A percentile compares a stretch with the other conserved stretches of the same genome.
These are phyloP conservation scores for Oidium heveae DNA, from an alignment of 2,329 filamentous ascomycete species.

Conservation along the genomic window DNA sequence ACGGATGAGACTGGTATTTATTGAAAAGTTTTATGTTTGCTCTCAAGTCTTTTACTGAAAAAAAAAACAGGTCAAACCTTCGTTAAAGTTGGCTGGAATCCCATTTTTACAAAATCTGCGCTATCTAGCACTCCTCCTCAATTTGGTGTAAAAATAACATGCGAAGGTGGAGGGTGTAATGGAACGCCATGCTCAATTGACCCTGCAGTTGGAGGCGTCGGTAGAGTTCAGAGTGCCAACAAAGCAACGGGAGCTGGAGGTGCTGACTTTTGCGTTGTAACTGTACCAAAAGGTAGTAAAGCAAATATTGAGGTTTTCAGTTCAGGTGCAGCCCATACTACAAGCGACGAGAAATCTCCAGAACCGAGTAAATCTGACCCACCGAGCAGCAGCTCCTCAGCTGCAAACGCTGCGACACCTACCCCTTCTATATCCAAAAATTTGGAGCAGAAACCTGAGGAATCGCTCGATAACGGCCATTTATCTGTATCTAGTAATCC, in stretches of 20 bases:
- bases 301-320: constrained; percentile 41
- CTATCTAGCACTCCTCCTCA: constrained; percentile 31
- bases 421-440: too few relatives aligned
- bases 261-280: constrained; percentile 51
- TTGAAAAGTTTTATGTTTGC: too few relatives aligned
- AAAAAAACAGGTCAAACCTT: constrained; percentile 31
- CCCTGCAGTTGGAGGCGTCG: constrained; percentile 27
- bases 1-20: too few relatives aligned
- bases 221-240: constrained; percentile 30
- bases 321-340: too few relatives aligned
- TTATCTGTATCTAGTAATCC: too few relatives aligned
- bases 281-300: constrained; percentile 36
- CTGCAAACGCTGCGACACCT: too few relatives aligned
- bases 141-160: constrained; percentile 47
- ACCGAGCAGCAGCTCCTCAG: too few relatives aligned
- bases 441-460: too few relatives aligned
- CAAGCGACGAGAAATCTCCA: too few relatives aligned
- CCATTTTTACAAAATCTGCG: constrained; percentile 34
- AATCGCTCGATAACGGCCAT: too few relatives aligned
- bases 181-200: constrained; percentile 53
- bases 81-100: constrained; percentile 56
- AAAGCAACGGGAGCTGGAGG: constrained; percentile 36
- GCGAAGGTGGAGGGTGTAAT: constrained; percentile 37
- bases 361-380: too few relatives aligned
- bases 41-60: too few relatives aligned